Base-by-base conservation (phyloP, 192 early-diverging fungal species). In the Linnemannia schmuckeri region DNA sequence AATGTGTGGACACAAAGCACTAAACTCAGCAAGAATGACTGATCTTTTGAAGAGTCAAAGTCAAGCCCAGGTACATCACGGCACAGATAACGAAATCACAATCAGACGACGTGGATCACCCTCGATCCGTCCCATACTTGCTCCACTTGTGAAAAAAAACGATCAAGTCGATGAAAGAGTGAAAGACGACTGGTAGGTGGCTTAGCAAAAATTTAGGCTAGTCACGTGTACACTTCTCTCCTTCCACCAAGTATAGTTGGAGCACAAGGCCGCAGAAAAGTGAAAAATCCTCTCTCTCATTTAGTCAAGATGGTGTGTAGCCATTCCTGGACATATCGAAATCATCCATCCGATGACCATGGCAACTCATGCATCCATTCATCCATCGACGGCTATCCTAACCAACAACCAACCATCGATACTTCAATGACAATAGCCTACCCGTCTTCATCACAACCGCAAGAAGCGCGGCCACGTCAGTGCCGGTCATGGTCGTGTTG, bases 401-500 rank as follows among this genome's bases (percentile, higher is more conserved):
- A 22, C 61, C 54, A 42, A 24, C 72, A 76, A 22, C 24, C 72
- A 76, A 22, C 46, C 71, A 66, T 70, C 41, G 40, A 77, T 66
- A 37, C 38, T 15, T 27, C 63, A 35, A n/a, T 22, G 37, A 37
- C 37, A 37, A 37, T 88, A 94, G 96, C 94, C 96, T 89, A 93
- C 96, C 92, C 92, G 94, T 90, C 91, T 97, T 80, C 90, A 92
- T 88, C 94, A 96, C 91, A 96, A 96, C 92, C 93, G 96, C 90
- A 99, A 99, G 95, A 94, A 95, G 95, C 95, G 98, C 89, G 98
- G 98, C 87, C 98, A 99, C 95, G 98, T 99, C 87, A 98, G 97
- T 82, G 97, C 97, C 94, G 98, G 98, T 93, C 98, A 99, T 95
- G 98, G 98, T 94, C 97, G 98, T 94, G 94, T 99, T 89, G 97